Evolutionary conservation across 441 rosid genomes (phyloP), one percentile per base, ranked within the genome.

Genomic region (Erodium moschatum): DNA sequence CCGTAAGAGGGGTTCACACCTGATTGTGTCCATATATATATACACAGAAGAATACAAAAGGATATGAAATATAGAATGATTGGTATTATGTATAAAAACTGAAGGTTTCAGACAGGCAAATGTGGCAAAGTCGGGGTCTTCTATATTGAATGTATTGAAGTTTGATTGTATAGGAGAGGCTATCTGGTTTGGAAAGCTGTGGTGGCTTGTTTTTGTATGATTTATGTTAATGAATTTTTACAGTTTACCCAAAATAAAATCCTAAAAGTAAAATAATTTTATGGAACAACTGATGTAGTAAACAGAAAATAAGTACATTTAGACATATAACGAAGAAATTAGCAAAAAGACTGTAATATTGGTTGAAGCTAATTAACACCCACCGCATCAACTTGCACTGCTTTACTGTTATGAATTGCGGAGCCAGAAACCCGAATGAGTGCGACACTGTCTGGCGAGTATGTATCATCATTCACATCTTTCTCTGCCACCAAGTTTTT

Each of bases 381-480:
- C 86, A 95, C 99, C 75, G 84, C 82, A 78, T 95, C 95, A 75
- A 95, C 95, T 92, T 95, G 99, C 74, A 85, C 69, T 9, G 81
- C 84, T 77, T 83, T 86, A 72, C 83, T 83, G 81, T 86, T 95
- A 78, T 92, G 91, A 67, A 78, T 73, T 19, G 86, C 83, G 71
- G 92, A 89, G 77, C 99, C 98, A 38, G 89, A 87, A 73, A 95
- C 76, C 78, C 79, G 92, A 75, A 95, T 80, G 11, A 95, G 93
- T 67, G 96, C 90, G 58, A 92, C 83, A 72, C 81, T 67, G 58
- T 95, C 96, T 38, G 82, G 50, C 5, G 91, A 77, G 74, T 89
- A 95, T 65, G 96, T 85, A 77, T 87, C 96, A 75, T 95, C 98
- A 6, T 80, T 31, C 76, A 73, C 76, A 70, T 84, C 89, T 76